Conservation (phyloP, 1,139 yeast genomes). For the Sugiyamaella xylanicola region DNA sequence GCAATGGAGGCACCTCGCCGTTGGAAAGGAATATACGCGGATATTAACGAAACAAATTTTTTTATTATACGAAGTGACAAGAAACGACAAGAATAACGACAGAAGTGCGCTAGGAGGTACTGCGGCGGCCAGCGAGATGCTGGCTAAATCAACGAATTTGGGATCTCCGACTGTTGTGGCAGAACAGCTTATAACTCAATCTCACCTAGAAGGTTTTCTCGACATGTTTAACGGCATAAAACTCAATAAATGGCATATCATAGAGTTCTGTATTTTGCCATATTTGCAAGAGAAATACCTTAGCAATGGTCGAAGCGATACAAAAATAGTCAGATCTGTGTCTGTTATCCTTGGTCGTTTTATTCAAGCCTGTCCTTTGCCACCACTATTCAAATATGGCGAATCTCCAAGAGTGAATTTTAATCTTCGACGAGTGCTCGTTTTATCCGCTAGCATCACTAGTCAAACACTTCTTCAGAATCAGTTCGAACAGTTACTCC, state of each 20-base stretch:
- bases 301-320: background rate
- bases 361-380: conserved; percentile 16
- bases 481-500: conserved; percentile 27
- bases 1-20: conserved; percentile 26
- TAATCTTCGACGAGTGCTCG: conserved; percentile 22
- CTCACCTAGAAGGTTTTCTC: background rate
- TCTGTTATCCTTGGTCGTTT: background rate
- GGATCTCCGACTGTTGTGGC: conserved; percentile 25
- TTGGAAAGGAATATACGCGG: conserved; percentile 22
- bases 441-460: conserved; percentile 16
- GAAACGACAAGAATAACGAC: background rate
- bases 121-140: conserved; percentile 16
- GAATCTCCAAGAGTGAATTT: conserved; percentile 20
- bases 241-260: conserved; percentile 19
- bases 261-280: conserved; percentile 22
- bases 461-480: conserved; percentile 9
- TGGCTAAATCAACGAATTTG: conserved; percentile 24
- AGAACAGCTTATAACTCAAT: conserved; percentile 9
- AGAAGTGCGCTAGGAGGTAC: too few species aligned
- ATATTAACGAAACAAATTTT: conserved; percentile 22
- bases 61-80: conserved; percentile 10
- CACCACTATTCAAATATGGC: conserved; percentile 22
- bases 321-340: conserved; percentile 3
- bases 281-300: conserved; percentile 15
- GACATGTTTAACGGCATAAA: conserved; percentile 13